These are phyloP conservation scores for Corniculantispora saksenae DNA, from an alignment of 2,329 filamentous ascomycete genomes.

Conservation along the genomic window DNA sequence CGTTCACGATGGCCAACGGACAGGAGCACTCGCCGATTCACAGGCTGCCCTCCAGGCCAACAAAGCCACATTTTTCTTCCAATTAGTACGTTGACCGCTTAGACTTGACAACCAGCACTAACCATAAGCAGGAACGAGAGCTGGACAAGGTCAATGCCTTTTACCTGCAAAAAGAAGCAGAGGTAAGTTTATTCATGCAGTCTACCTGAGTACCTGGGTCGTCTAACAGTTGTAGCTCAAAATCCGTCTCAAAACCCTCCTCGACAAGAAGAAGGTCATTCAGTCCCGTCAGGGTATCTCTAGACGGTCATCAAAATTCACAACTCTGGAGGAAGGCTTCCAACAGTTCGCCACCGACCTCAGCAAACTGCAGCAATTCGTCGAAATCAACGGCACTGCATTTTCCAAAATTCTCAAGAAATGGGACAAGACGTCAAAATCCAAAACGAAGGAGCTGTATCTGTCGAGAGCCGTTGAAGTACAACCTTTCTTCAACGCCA, in stretches of 20 bases:
- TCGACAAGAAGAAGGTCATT: constrained; percentile 92
- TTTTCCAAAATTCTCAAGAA: constrained; percentile 99
- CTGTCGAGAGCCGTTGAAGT: constrained; percentile 94
- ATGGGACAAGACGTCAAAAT: constrained; percentile 99
- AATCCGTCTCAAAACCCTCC: constrained; percentile 83
- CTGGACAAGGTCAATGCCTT: constrained; percentile 98
- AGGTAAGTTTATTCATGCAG: constrained; percentile 59
- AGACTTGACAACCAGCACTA: constrained; percentile 39
- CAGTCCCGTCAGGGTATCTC: constrained; percentile 80
- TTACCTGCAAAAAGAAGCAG: constrained; percentile 96
- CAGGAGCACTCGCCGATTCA: constrained; percentile 62
- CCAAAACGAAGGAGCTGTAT: constrained; percentile 96
- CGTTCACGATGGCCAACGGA: constrained; percentile 63
- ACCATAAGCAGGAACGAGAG: constrained; percentile 75
- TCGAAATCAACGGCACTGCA: constrained; percentile 95
- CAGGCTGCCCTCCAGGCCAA: constrained; percentile 91
- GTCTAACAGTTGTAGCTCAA: constrained; percentile 66
- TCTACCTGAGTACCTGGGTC: not conserved
- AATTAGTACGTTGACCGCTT: constrained; percentile 65
- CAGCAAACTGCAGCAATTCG: constrained; percentile 97
- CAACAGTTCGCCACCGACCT: constrained; percentile 95
- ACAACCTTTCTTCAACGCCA: constrained; percentile 96
- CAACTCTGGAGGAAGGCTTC: constrained; percentile 92
- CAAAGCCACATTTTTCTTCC: constrained; percentile 98
- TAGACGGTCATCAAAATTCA: constrained; percentile 88